Evolutionary conservation across 805 yeast genomes (phyloP).

Genomic region (Jamesozyma lodderae): DNA sequence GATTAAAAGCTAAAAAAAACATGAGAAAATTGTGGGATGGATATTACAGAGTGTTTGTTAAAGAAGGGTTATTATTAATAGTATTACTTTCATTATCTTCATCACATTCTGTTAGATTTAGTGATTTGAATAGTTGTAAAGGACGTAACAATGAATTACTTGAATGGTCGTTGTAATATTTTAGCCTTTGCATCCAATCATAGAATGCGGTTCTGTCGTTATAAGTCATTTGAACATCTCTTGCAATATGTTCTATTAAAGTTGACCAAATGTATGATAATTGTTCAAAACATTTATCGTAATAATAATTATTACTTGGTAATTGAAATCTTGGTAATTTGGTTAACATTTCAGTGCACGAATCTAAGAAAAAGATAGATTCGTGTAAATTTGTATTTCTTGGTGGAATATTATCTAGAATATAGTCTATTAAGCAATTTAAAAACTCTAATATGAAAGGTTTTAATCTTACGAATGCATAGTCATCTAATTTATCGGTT

Average conservation of each 20-base stretch:
- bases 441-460: conserved; percentile 26
- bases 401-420: conserved; percentile 28
- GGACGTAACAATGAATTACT: conserved; percentile 22
- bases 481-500: conserved; percentile 22
- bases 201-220: conserved; percentile 12
- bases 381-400: conserved; percentile 20
- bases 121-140: conserved; percentile 16
- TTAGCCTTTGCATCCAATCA: conserved; percentile 18
- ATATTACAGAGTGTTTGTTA: too few relatives aligned
- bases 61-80: background rate
- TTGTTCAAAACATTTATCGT: conserved; percentile 30
- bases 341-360: conserved; percentile 23
- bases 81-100: background rate
- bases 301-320: conserved; percentile 30
- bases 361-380: conserved; percentile 24
- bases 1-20: too few relatives aligned
- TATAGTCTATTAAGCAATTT: conserved; percentile 28
- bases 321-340: conserved; percentile 27
- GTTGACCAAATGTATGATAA: conserved; percentile 28
- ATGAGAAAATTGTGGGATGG: too few relatives aligned
- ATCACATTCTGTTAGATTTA: background rate
- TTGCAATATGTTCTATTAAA: conserved; percentile 22
- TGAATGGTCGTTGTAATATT: conserved; percentile 18
- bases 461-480: conserved; percentile 30
- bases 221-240: conserved; percentile 14